Percentiles rank a stretch among this genome's conserved stretches.
phyloP scores from a whole-genome alignment of 2,329 filamentous ascomycete species.

The Paecilomyces niveus region DNA sequence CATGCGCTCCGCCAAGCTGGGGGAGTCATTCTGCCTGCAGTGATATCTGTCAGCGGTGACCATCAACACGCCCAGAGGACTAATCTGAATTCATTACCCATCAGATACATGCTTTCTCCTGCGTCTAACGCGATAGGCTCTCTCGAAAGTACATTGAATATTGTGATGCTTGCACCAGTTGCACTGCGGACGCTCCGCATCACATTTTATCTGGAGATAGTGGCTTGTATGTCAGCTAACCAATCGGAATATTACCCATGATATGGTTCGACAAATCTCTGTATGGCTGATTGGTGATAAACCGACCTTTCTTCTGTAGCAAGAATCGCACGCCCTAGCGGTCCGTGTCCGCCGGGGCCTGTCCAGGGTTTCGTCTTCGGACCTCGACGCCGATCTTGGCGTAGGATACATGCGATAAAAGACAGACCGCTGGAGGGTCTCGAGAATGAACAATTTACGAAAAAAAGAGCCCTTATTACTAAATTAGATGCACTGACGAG shows the following conservation, averaged over 20 bases:
- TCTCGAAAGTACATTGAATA: constrained; percentile 41
- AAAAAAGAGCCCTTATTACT: neutral
- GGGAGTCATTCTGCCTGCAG: constrained; percentile 15
- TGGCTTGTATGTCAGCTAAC: neutral
- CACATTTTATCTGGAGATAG: constrained; percentile 43
- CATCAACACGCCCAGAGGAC: neutral
- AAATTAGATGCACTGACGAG: neutral
- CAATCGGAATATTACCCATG: neutral
- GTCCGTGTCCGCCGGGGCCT: neutral
- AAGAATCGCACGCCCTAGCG: neutral
- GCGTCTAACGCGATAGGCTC: constrained; percentile 20
- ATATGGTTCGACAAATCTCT: neutral
- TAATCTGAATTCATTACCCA: constrained; percentile 10
- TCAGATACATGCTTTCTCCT: constrained; percentile 16
- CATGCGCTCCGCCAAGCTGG: constrained; percentile 31
- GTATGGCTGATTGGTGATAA: neutral
- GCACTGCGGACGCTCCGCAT: constrained; percentile 36
- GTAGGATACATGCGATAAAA: neutral
- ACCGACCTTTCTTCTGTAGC: neutral
- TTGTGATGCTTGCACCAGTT: constrained; percentile 47
- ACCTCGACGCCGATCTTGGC: neutral
- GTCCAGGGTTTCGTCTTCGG: neutral
- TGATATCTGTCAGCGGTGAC: neutral
- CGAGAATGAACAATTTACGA: neutral
- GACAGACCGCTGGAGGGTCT: neutral